Conservation (phyloP, 371 early-diverging fungal species). For the Phascolomyces articulosus region DNA sequence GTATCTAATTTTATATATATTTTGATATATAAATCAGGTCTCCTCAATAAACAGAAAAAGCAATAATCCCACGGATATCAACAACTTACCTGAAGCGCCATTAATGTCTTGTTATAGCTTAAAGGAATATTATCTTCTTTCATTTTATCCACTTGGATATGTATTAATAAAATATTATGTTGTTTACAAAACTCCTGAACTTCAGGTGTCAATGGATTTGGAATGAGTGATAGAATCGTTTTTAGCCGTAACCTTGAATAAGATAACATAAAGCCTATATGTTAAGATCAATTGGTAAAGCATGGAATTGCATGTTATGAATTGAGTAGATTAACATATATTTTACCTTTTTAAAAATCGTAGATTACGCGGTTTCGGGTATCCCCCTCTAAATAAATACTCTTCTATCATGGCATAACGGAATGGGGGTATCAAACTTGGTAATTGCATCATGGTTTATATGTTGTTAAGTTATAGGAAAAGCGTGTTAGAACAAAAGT, state of each 20-base stretch:
- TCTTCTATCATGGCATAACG: conserved; percentile 84
- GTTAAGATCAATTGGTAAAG: too few species aligned
- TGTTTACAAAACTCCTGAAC: conserved; percentile 68
- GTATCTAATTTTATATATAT: conserved; percentile 42
- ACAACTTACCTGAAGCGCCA: conserved; percentile 76
- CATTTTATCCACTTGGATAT: conserved; percentile 80
- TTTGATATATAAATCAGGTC: background rate
- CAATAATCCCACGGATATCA: too few species aligned
- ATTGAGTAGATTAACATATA: background rate
- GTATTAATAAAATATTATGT: conserved; percentile 70
- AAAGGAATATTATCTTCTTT: conserved; percentile 88
- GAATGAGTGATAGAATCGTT: conserved; percentile 88
- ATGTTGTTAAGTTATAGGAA: background rate
- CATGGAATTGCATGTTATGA: too few species aligned
- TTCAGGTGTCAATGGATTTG: conserved; percentile 67
- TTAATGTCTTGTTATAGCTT: conserved; percentile 74
- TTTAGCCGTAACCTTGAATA: conserved; percentile 64
- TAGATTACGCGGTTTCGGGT: conserved; percentile 83
- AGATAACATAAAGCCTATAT: too few species aligned
- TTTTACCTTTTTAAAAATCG: conserved; percentile 77
- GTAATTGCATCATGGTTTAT: conserved; percentile 24
- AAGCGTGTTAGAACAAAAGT: too few species aligned
- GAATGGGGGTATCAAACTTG: conserved; percentile 82
- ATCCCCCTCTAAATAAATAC: conserved; percentile 84
- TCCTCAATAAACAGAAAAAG: background rate